phyloP scores from a whole-genome alignment of 2,329 filamentous ascomycete species.

The Amylocarpus encephaloides region DNA sequence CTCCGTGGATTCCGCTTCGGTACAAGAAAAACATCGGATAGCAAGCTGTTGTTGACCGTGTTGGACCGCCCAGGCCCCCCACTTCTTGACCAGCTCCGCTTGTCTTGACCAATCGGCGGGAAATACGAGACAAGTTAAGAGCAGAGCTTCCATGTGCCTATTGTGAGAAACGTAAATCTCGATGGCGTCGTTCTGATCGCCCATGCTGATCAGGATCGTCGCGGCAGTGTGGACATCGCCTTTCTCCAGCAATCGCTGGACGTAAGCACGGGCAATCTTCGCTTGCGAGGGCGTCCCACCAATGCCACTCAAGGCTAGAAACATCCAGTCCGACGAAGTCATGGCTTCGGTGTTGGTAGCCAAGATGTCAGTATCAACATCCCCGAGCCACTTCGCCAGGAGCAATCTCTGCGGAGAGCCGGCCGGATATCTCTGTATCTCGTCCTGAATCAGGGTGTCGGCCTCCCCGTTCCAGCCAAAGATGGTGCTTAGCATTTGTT shows the following conservation, averaged over 20 bases:
- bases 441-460: conserved; percentile 74
- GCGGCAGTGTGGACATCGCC: conserved; percentile 89
- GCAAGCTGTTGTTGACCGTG: conserved; percentile 85
- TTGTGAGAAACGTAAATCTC: conserved; percentile 93
- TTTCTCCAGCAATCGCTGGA: conserved; percentile 81
- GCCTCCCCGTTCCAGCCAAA: conserved; percentile 93
- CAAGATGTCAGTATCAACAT: conserved; percentile 76
- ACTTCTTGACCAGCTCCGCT: conserved; percentile 80
- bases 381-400: conserved; percentile 86
- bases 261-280: conserved; percentile 83
- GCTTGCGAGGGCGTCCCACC: conserved; percentile 73
- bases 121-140: conserved; percentile 77
- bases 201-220: conserved; percentile 86
- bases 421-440: conserved; percentile 65
- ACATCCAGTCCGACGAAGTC: conserved; percentile 94
- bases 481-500: conserved; percentile 86
- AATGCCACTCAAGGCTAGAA: conserved; percentile 85
- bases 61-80: conserved; percentile 87
- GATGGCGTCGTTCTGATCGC: conserved; percentile 88
- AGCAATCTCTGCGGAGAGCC: conserved; percentile 76
- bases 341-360: conserved; percentile 75
- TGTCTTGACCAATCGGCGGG: conserved; percentile 88
- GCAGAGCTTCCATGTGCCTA: conserved; percentile 85
- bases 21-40: conserved; percentile 88
- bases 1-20: conserved; percentile 75